These are phyloP conservation scores for Lipomyces kockii DNA, from an alignment of 805 yeast species.

Conservation along the genomic window DNA sequence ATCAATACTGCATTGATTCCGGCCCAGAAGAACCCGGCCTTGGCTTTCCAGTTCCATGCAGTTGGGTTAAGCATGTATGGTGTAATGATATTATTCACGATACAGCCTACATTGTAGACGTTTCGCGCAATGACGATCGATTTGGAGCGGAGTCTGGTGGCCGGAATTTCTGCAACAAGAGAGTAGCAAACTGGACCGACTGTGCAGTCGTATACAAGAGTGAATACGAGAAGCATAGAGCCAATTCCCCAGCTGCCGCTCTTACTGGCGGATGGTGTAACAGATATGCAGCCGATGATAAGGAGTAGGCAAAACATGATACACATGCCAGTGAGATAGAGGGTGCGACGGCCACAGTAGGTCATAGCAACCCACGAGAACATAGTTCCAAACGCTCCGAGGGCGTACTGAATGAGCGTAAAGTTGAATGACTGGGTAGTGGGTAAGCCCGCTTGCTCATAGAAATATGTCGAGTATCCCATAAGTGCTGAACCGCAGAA, in stretches of 20 bases:
- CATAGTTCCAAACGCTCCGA: slow-evolving; percentile 21
- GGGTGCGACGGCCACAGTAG: slow-evolving; percentile 22
- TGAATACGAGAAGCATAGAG: slow-evolving; percentile 52
- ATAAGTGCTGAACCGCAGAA: slow-evolving; percentile 35
- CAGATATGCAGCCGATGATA: slow-evolving; percentile 31
- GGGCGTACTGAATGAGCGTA: slow-evolving; percentile 5
- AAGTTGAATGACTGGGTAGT: slow-evolving; percentile 14
- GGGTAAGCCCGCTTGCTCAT: slow-evolving; percentile 34
- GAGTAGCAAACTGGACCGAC: slow-evolving; percentile 53
- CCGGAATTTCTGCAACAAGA: slow-evolving; percentile 51
- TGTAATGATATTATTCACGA: slow-evolving; percentile 36
- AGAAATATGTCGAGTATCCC: slow-evolving; percentile 9
- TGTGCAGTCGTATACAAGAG: slow-evolving; percentile 53
- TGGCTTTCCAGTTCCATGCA: slow-evolving; percentile 43
- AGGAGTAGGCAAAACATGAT: slow-evolving; percentile 18
- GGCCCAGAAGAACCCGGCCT: slow-evolving; percentile 41
- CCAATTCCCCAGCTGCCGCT: slow-evolving; percentile 44
- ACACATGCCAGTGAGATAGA: slow-evolving; percentile 33
- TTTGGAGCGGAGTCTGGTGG: slow-evolving; percentile 51
- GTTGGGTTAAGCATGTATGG: slow-evolving; percentile 59
- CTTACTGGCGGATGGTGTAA: slow-evolving; percentile 29
- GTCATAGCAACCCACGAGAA: slow-evolving; percentile 19
- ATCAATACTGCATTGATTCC: slow-evolving; percentile 46
- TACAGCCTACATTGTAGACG: slow-evolving; percentile 37
- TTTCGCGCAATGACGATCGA: slow-evolving; percentile 52